Base-by-base conservation (phyloP, 1,284 basidiomycete genomes). In the Cryptococcus jaspeensis region DNA sequence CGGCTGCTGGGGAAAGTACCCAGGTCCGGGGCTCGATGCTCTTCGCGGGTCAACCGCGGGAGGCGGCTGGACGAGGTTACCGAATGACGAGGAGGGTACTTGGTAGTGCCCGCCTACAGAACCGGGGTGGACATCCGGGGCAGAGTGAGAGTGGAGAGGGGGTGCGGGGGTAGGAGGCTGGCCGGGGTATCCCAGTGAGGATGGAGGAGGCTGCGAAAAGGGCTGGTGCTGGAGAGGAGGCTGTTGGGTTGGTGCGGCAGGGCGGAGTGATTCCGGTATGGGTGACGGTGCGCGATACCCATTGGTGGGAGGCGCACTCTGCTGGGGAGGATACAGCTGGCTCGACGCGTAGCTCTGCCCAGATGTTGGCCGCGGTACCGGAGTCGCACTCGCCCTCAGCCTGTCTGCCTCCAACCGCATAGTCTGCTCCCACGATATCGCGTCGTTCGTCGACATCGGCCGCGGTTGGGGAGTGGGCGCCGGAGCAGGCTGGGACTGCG, bases 61-160 rank as follows among this genome's bases (percentile, higher is more conserved):
- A 12, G 47, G 47, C 16, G 47, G 55, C 37, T 61, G 68, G 13
- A 59, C 49, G 5, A 66, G 28, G 28, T 44, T 46, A 18, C 53
- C 44, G 53, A 66, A 72, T 0, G 68, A 69, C 1, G 66, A 67
- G 7, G 62, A 28, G 3, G 69, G 69, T 5, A 64, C 44, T 12
- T 54, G 55, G 48, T 71, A 69, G 50, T 69, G 64, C 5, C 52
- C 42, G 0, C 55, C 44, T 18, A 49, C 51, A 9, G 50, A 37
- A n/a, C 32, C 20, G 38, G 35, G 47, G n/a, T 23, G 44, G 35
- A 50, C 53, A 0, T 68, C 67, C 2, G 68, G 70, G 23, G 68
- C 70, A 20, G 70, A 67, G 38, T 58, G 52, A 2, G 70, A 56
- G 12, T 60, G 66, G 3, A 57, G 54, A 12, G 65, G 62, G 23